These are phyloP conservation scores for Dryas drummondii DNA, from an alignment of 306 rosid species.

Conservation along the genomic window DNA sequence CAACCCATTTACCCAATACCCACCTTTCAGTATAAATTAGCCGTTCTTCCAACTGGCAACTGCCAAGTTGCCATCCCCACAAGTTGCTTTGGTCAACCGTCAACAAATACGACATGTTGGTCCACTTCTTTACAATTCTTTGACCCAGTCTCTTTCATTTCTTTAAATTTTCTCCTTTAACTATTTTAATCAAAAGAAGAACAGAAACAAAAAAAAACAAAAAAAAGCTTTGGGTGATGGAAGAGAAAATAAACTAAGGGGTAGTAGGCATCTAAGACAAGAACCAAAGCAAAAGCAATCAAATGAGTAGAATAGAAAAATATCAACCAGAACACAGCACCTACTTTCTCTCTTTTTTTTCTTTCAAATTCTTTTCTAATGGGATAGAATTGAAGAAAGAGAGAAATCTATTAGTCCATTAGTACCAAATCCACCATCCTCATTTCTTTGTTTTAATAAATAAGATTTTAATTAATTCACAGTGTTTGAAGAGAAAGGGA, in stretches of 20 bases:
- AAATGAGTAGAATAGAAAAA: background rate
- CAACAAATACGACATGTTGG: slow-evolving; percentile 56
- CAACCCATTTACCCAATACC: background rate
- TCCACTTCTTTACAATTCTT: slow-evolving; percentile 65
- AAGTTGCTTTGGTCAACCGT: slow-evolving; percentile 65
- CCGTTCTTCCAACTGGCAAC: slow-evolving; percentile 42
- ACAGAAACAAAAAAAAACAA: background rate
- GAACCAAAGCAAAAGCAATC: slow-evolving; percentile 42
- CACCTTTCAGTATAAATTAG: slow-evolving; percentile 25
- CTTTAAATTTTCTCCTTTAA: slow-evolving; percentile 30
- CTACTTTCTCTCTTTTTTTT: slow-evolving; percentile 1
- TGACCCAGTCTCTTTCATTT: slow-evolving; percentile 59
- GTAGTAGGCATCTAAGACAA: slow-evolving; percentile 46
- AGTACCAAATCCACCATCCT: slow-evolving; percentile 68
- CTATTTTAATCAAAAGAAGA: slow-evolving; percentile 15
- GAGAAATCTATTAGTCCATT: background rate
- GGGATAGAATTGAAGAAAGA: slow-evolving; percentile 6
- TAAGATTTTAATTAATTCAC: slow-evolving; percentile 33
- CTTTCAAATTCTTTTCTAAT: slow-evolving; percentile 12
- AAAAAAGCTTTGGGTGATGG: slow-evolving; percentile 1
- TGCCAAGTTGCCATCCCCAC: slow-evolving; percentile 3
- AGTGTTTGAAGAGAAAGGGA: slow-evolving; percentile 15
- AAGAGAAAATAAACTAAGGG: slow-evolving; percentile 12
- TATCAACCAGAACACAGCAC: background rate
- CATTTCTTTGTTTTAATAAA: background rate